These are phyloP conservation scores for Beta vulgaris DNA, from an alignment of 148 eudicot genomes.

Conservation along the genomic window DNA sequence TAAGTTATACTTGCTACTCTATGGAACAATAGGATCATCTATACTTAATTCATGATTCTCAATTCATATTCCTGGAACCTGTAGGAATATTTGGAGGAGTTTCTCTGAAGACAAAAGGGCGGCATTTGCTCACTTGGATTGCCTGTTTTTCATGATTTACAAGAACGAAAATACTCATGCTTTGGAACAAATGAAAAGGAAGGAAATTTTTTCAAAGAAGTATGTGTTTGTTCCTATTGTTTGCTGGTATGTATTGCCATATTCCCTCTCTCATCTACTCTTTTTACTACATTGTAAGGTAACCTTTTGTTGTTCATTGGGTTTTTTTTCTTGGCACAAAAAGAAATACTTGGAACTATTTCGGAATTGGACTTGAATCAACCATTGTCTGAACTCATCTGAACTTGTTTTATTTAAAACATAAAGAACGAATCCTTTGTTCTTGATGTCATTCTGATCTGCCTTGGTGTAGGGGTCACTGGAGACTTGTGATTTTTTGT, in stretches of 20 bases:
- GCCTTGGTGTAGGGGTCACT: conserved; percentile 51
- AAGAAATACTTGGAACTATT: too few relatives aligned
- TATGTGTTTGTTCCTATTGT: conserved; percentile 76
- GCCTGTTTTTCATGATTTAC: conserved; percentile 41
- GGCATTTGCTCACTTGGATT: conserved; percentile 42
- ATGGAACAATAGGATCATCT: background rate
- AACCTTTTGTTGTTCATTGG: background rate
- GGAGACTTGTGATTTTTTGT: conserved; percentile 69
- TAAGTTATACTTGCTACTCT: conserved; percentile 31
- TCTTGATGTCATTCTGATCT: background rate
- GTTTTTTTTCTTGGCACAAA: too few relatives aligned
- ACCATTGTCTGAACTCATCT: too few relatives aligned
- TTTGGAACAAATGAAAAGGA: conserved; percentile 45
- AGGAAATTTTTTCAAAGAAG: conserved; percentile 59
- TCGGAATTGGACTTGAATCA: too few relatives aligned
- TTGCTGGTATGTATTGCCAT: conserved; percentile 46
- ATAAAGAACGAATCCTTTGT: too few relatives aligned
- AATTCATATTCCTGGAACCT: conserved; percentile 6
- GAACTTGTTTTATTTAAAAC: too few relatives aligned
- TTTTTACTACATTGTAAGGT: background rate
- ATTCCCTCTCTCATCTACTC: background rate
- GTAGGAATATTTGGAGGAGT: conserved; percentile 52
- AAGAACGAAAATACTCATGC: conserved; percentile 32
- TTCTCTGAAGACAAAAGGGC: conserved; percentile 42
- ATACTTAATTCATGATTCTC: background rate